These are phyloP conservation scores for Thinopyrum elongatum DNA, from an alignment of 176 grass and related monocot genomes.

Conservation along the genomic window DNA sequence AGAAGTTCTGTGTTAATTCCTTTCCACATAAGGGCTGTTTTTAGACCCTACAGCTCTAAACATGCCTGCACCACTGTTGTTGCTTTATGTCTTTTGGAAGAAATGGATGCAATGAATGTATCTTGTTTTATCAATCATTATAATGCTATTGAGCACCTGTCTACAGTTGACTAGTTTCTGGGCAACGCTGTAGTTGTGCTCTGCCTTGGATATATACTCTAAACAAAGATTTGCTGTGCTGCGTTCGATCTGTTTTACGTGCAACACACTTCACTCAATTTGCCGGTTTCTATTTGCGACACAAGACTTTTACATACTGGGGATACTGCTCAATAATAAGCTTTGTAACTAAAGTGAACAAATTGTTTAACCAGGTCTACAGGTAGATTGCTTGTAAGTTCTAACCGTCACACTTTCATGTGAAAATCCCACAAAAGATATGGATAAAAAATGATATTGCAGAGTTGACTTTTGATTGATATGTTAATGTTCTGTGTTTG, in stretches of 20 bases:
- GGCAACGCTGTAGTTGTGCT: background rate
- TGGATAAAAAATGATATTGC: background rate
- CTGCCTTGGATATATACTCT: background rate
- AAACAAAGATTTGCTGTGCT: background rate
- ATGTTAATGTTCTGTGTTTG: conserved; percentile 9
- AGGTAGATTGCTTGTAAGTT: conserved; percentile 11
- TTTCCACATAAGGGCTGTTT: background rate
- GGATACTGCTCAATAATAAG: background rate
- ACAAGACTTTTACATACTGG: conserved; percentile 7
- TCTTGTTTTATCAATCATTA: background rate
- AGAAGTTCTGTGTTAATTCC: background rate
- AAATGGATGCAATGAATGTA: conserved; percentile 1
- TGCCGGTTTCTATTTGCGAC: background rate
- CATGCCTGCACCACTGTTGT: background rate
- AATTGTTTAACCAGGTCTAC: background rate
- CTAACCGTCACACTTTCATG: background rate
- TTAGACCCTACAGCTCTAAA: background rate
- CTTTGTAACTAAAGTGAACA: background rate
- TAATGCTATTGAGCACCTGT: conserved; percentile 3
- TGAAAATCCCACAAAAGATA: background rate
- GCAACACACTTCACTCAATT: conserved; percentile 3
- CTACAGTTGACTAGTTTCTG: background rate
- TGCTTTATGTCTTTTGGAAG: conserved; percentile 16
- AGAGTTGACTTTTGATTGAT: conserved; percentile 12
- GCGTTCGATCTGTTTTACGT: background rate